Conservation (phyloP, 129 eudicot genomes). For the Sambucus nigra region DNA sequence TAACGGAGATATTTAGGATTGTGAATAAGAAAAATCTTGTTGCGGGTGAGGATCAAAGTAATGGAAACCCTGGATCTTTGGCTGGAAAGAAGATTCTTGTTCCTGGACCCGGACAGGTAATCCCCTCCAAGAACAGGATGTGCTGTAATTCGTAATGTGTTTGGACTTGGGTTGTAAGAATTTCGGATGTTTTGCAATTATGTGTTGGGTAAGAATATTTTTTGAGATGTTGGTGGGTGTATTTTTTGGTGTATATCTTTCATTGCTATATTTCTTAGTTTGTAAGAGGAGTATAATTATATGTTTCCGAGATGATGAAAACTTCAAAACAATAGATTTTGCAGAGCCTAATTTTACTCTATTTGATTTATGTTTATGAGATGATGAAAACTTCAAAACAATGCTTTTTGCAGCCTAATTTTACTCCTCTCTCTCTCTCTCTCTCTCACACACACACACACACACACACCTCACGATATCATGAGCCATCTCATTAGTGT, state of each 20-base stretch:
- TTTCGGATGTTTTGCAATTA: background rate
- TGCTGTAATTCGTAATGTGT: slow-evolving; percentile 24
- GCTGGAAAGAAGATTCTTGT: slow-evolving; percentile 44
- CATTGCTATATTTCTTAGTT: background rate
- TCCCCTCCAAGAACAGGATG: slow-evolving; percentile 36
- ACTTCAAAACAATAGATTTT: background rate
- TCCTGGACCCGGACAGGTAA: slow-evolving; percentile 48
- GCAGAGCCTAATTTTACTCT: too few relatives aligned
- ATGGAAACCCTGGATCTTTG: slow-evolving; percentile 27
- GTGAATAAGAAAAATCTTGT: slow-evolving; percentile 41
- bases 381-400: background rate
- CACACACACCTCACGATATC: too few relatives aligned
- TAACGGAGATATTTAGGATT: slow-evolving; percentile 45
- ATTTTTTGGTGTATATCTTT: background rate
- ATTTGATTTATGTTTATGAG: background rate
- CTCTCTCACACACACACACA: too few relatives aligned
- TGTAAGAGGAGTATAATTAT: background rate
- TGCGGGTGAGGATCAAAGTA: slow-evolving; percentile 33
- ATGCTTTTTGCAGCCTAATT: background rate
- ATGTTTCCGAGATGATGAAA: background rate
- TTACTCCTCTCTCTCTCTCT: too few relatives aligned
- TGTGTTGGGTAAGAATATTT: background rate
- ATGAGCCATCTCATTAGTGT: too few relatives aligned
- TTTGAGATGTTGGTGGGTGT: background rate
- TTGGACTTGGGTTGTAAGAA: background rate